A percentile compares a stretch with the other conserved stretches of the same genome.
Evolutionary conservation across 1,139 yeast genomes (phyloP).

Genomic region (Pichia sp.): DNA sequence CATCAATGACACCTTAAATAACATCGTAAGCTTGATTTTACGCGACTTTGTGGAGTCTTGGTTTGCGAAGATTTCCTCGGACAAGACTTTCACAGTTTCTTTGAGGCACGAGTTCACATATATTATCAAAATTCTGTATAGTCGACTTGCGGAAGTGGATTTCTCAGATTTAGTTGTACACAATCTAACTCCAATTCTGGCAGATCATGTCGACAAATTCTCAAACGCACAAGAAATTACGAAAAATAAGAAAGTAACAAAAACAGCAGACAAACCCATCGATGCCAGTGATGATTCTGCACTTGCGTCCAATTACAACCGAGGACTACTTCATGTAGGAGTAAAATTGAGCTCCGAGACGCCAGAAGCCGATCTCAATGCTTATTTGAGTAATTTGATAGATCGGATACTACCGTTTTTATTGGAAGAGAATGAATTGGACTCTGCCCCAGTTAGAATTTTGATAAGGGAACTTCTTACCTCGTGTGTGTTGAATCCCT

Average conservation of each 20-base stretch:
- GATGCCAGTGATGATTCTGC: constrained; percentile 50
- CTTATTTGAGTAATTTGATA: constrained; percentile 46
- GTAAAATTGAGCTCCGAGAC: constrained; percentile 45
- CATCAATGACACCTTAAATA: constrained; percentile 51
- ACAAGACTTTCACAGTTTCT: constrained; percentile 50
- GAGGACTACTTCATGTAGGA: constrained; percentile 60
- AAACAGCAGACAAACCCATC: constrained; percentile 20
- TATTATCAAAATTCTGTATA: constrained; percentile 41
- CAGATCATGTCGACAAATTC: constrained; percentile 59
- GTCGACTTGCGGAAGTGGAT: constrained; percentile 45
- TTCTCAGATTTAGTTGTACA: constrained; percentile 55
- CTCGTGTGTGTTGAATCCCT: constrained; percentile 50
- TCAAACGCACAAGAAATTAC: constrained; percentile 50
- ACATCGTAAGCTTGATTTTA: constrained; percentile 49
- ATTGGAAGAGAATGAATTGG: constrained; percentile 46
- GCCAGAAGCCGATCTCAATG: constrained; percentile 47
- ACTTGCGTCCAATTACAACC: constrained; percentile 56
- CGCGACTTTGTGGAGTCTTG: constrained; percentile 63
- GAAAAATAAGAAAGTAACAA: constrained; percentile 23
- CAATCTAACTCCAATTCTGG: constrained; percentile 58
- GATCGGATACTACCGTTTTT: constrained; percentile 47
- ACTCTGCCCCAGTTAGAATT: constrained; percentile 46
- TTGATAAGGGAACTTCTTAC: constrained; percentile 64
- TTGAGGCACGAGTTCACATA: constrained; percentile 47
- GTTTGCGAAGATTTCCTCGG: constrained; percentile 51